Evolutionary conservation across 768 basidiomycete species (phyloP).

Genomic region (Podaxis mareebaensis): DNA sequence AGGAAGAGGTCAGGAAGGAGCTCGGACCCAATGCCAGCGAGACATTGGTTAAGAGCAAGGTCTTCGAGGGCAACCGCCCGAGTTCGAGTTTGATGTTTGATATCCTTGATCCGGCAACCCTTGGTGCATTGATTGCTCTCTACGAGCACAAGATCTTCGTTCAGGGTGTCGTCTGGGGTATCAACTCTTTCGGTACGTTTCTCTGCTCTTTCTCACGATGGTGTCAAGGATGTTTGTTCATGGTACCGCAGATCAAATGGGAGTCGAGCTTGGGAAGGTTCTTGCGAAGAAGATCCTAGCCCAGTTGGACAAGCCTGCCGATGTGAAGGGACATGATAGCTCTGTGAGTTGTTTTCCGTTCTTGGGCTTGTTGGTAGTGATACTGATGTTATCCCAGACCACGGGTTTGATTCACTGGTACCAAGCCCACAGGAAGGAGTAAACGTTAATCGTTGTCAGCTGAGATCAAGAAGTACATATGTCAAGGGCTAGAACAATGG

Average conservation of each 20-base stretch:
- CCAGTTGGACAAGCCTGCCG: constrained; percentile 77
- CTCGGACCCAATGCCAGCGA: constrained; percentile 72
- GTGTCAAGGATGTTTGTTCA: not conserved
- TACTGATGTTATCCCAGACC: constrained; percentile 51
- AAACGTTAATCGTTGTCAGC: not conserved
- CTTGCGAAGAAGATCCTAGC: constrained; percentile 94
- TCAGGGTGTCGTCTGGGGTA: constrained; percentile 96
- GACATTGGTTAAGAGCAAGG: constrained; percentile 91
- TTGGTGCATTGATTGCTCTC: constrained; percentile 88
- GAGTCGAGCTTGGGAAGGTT: constrained; percentile 97
- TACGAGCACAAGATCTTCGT: constrained; percentile 99
- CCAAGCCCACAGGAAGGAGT: constrained; percentile 85
- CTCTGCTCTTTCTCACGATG: not conserved
- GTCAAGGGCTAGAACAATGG: not conserved
- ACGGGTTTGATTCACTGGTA: constrained; percentile 97
- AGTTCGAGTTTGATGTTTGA: constrained; percentile 98
- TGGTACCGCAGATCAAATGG: constrained; percentile 87
- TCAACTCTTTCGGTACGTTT: constrained; percentile 90
- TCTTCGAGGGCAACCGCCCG: constrained; percentile 96
- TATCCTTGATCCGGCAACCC: constrained; percentile 82
- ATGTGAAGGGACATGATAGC: constrained; percentile 87
- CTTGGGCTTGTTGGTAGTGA: not conserved
- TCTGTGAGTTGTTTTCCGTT: constrained; percentile 50
- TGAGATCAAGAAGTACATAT: not conserved
- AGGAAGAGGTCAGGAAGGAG: constrained; percentile 78